These are phyloP conservation scores for Sporothrix brasiliensis DNA, from an alignment of 2,329 filamentous ascomycete genomes.

Conservation along the genomic window DNA sequence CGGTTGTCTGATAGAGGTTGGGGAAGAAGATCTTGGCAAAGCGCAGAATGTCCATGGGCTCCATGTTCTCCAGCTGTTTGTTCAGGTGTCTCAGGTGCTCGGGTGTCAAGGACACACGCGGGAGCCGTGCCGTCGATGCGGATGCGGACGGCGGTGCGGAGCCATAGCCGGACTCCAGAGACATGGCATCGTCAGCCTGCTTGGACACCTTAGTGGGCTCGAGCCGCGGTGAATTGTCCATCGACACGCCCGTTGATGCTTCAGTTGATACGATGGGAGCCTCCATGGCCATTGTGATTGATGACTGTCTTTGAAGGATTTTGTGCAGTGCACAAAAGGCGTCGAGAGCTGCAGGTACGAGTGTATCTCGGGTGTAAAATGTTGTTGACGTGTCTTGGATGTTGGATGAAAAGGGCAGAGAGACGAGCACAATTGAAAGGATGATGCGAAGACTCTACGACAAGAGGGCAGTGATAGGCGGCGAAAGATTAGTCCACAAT, in stretches of 20 bases:
- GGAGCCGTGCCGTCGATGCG: constrained; percentile 66
- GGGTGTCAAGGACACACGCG: constrained; percentile 82
- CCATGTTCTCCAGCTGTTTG: constrained; percentile 80
- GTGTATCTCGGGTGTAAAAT: background rate
- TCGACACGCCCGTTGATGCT: constrained; percentile 20
- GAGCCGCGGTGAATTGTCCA: constrained; percentile 43
- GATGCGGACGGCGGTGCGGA: constrained; percentile 55
- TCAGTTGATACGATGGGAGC: background rate
- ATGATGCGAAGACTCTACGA: constrained; percentile 7
- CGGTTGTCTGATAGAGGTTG: constrained; percentile 83
- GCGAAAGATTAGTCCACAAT: background rate
- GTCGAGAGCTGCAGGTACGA: background rate
- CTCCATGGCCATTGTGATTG: constrained; percentile 21
- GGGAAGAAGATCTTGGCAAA: constrained; percentile 93
- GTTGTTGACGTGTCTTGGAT: background rate
- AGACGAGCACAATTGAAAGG: background rate
- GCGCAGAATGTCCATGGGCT: constrained; percentile 86
- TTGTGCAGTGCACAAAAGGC: background rate
- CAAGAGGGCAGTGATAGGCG: background rate
- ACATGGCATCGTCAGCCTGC: constrained; percentile 46
- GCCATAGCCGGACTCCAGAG: constrained; percentile 82
- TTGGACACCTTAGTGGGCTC: constrained; percentile 47
- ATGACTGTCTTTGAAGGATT: background rate
- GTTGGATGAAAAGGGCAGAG: background rate
- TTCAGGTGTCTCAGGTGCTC: constrained; percentile 90